phyloP scores from a whole-genome alignment of 2,329 filamentous ascomycete genomes.

The Nigrograna mackinnonii region DNA sequence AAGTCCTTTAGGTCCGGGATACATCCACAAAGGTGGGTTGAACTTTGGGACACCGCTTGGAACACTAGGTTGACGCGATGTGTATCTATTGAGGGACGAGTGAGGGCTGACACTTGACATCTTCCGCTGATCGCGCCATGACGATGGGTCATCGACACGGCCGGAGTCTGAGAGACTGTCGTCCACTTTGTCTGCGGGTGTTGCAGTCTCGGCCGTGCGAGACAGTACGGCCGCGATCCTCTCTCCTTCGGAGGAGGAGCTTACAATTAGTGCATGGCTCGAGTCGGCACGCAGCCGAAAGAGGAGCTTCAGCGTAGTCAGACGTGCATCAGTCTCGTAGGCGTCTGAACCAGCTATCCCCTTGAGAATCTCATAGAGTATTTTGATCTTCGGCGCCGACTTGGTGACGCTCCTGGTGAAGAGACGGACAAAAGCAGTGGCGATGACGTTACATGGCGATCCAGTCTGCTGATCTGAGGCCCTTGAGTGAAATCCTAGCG shows the following conservation, averaged over 20 bases:
- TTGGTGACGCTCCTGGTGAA: constrained; percentile 74
- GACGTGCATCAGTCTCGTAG: constrained; percentile 39
- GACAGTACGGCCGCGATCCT: constrained; percentile 73
- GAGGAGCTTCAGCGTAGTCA: constrained; percentile 51
- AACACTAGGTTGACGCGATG: constrained; percentile 22
- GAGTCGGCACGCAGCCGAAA: constrained; percentile 85
- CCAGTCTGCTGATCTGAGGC: constrained; percentile 15
- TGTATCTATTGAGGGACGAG: constrained; percentile 34
- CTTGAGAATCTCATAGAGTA: constrained; percentile 39
- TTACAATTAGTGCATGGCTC: constrained; percentile 74
- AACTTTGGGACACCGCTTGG: constrained; percentile 35
- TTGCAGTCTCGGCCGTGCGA: constrained; percentile 60
- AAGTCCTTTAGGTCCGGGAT: constrained; percentile 56
- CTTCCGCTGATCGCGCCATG: constrained; percentile 35
- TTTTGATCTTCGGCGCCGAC: constrained; percentile 66
- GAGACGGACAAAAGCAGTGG: constrained; percentile 71
- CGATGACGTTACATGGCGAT: constrained; percentile 71
- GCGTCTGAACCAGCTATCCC: constrained; percentile 33
- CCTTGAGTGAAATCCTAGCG: constrained; percentile 15
- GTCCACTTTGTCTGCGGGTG: constrained; percentile 48
- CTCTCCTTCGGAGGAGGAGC: constrained; percentile 70
- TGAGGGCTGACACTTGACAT: constrained; percentile 32
- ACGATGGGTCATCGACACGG: constrained; percentile 34
- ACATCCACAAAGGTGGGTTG: constrained; percentile 58
- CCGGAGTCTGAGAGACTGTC: constrained; percentile 31